Base-by-base conservation (phyloP, 108 stramenopile genomes). In the Asterionellopsis glacialis region DNA sequence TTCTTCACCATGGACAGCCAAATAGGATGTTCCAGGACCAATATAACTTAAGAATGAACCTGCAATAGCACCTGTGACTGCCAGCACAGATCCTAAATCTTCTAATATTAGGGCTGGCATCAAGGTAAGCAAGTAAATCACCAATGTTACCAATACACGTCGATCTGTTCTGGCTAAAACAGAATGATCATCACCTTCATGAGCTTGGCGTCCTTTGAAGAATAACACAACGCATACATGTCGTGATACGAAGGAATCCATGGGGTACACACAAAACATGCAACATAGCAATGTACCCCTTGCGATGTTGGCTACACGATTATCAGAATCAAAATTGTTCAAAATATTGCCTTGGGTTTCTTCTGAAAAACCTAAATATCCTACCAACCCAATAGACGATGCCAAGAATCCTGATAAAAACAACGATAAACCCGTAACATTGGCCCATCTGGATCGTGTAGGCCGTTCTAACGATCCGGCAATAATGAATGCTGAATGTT, bases 181-280 rank as follows among this genome's bases (percentile, higher is more conserved):
- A 15, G 77, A 68, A 6, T 75, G 69, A 63, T 89, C 87, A 53
- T 92, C 91, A 66, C 90, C 90, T 56, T 91, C 90, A 59, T 91
- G 90, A 16, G 90, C 90, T 19, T 67, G 80, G 19, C 80, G 69
- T 40, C 90, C 90, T 55, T 85, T 53, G 58, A 91, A 91, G 43
- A 85, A 73, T 21, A 87, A 49, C 0, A 88, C 90, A 12, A 93
- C 76, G 52, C 76, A 83, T 45, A 74, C 83, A 68, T 93, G 91
- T 6, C 91, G 70, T 22, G 83, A 81, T 45, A 93, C 84, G 67
- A 85, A 93, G n/a, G 72, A 65, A 61, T 86, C 88, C 75, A 89
- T 74, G 1, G 91, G 91, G 63, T 87, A 93, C 0, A 87, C 87
- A 75, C 81, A 84, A 22, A 93, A 71, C 91, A 93, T 93, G 11